Percentiles rank a stretch among this genome's conserved stretches.
These are phyloP conservation scores for Skeletonema tropicum DNA, from an alignment of 108 stramenopile species.

Conservation along the genomic window DNA sequence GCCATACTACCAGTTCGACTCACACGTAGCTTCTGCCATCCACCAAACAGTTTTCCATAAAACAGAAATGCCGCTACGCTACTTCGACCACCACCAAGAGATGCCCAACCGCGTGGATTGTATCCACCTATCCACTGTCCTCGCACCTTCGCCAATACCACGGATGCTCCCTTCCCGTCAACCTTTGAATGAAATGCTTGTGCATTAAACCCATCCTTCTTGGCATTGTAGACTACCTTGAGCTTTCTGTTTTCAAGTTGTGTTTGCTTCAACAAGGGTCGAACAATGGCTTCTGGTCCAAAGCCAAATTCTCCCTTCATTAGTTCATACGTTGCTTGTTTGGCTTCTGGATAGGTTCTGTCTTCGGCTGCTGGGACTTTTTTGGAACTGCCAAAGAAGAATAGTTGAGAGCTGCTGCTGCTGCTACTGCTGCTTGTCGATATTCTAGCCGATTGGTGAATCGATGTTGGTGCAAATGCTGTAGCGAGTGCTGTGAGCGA, in stretches of 20 bases:
- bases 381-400: constrained; percentile 7
- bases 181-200: constrained; percentile 54
- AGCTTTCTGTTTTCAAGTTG: constrained; percentile 66
- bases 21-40: constrained; percentile 63
- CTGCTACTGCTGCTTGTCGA: not conserved
- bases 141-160: constrained; percentile 52
- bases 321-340: constrained; percentile 45
- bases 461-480: not conserved
- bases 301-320: constrained; percentile 14
- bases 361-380: constrained; percentile 5
- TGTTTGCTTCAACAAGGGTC: constrained; percentile 66
- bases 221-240: constrained; percentile 60
- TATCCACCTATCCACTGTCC: constrained; percentile 62
- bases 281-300: constrained; percentile 36
- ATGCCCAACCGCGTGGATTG: constrained; percentile 76
- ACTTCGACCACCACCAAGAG: constrained; percentile 60
- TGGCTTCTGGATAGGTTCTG: constrained; percentile 36
- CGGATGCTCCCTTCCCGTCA: constrained; percentile 71
- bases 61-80: constrained; percentile 69
- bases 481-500: not conserved
- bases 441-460: not conserved
- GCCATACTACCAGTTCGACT: constrained; percentile 78
- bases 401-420: not conserved
- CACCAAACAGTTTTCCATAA: constrained; percentile 37
- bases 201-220: constrained; percentile 61